Evolutionary conservation across 2,329 filamentous ascomycete species (phyloP), one percentile per base, ranked within the genome.

Genomic region (Didymella pomorum): DNA sequence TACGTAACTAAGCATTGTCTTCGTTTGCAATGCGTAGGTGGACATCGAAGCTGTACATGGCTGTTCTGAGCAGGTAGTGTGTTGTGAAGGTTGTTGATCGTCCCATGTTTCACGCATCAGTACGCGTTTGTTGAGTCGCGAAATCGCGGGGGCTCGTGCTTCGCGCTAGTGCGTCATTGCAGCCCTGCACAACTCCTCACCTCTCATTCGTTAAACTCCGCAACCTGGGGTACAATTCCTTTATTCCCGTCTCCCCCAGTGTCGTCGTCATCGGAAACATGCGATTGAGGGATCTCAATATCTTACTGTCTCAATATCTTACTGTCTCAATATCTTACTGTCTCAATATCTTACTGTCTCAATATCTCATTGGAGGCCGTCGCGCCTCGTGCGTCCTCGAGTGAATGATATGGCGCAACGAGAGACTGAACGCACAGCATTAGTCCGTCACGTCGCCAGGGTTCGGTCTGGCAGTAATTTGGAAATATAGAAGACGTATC

Each of bases 21-120:
- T 68, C 35, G 68, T 72, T 52, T 73, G 71, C 67, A 66, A 65
- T 67, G 65, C 67, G 54, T 68, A 71, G 20, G 61, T 58, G 33
- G 68, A 61, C 69, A 74, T 73, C 31, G 55, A 53, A 51, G 41
- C 62, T 64, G 52, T 26, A 39, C 47, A 52, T 39, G 57, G 29
- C 35, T 46, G 18, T 44, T 35, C 25, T 39, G 39, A 28, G 52
- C 16, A 23, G 44, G 21, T 5, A 33, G 4, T 11, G n/a, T 18
- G 14, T 12, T 12, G 43, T 25, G 9, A 26, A 29, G 12, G 20
- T 35, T 45, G 31, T 58, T 42, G 56, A 46, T 43, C 23, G 41
- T 53, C 39, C 12, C 33, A 50, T 26, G 33, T 26, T 57, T 45
- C 45, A 39, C 45, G 12, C 41, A 46, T 50, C 21, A 31, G 50